Evolutionary conservation across 306 rosid species (phyloP).

Genomic region (Casuarina equisetifolia): DNA sequence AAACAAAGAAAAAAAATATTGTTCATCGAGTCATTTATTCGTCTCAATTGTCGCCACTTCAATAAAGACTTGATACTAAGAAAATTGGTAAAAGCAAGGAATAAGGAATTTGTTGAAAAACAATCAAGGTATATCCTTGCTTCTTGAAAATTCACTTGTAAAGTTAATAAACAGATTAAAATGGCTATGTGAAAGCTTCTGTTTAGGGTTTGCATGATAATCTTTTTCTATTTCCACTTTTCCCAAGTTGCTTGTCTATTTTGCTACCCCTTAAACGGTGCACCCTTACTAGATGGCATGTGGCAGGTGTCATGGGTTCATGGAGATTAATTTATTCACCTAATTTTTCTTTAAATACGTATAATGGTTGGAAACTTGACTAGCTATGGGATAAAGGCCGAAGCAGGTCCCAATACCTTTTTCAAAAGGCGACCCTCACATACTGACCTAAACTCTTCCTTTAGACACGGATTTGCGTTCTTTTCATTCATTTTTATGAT

Average conservation of each 20-base stretch:
- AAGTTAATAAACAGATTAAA: background rate
- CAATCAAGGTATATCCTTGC: conserved; percentile 3
- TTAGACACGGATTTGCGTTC: conserved; percentile 15
- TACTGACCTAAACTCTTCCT: conserved; percentile 5
- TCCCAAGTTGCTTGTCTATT: background rate
- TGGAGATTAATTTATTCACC: background rate
- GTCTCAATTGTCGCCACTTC: background rate
- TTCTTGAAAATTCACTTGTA: background rate
- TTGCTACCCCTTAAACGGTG: background rate
- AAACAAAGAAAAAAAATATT: background rate
- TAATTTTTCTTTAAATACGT: background rate
- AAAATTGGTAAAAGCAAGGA: background rate
- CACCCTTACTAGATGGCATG: background rate
- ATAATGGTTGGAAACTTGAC: background rate
- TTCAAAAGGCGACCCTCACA: conserved; percentile 23
- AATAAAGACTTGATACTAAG: background rate
- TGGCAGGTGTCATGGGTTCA: background rate
- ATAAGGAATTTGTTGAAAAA: background rate
- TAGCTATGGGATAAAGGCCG: background rate
- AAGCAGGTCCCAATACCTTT: conserved; percentile 12
- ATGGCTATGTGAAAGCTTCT: background rate
- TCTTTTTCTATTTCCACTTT: background rate
- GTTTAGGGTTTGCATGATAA: background rate
- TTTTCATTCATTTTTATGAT: conserved; percentile 14
- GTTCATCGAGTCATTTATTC: background rate